phyloP scores from a whole-genome alignment of 2,329 filamentous ascomycete genomes.

The Furcasterigmium furcatum region DNA sequence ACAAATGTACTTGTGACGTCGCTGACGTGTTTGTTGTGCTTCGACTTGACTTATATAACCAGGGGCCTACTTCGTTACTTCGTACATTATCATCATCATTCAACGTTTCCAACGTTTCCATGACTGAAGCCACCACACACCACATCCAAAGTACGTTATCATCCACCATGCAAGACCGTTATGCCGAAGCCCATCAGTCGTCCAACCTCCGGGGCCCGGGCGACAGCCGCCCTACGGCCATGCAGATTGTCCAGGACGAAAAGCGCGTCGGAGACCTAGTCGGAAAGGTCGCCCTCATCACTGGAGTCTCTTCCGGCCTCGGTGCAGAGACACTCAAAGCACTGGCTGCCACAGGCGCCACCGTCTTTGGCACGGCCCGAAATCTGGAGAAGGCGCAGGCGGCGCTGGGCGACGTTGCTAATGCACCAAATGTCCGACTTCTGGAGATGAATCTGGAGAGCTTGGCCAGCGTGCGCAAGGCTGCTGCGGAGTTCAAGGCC shows the following conservation, averaged over 20 bases:
- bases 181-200: slow-evolving; percentile 7
- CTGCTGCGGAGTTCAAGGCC: slow-evolving; percentile 21
- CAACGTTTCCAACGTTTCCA: too few species aligned
- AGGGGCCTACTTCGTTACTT: not conserved
- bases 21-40: too few species aligned
- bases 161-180: not conserved
- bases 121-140: not conserved
- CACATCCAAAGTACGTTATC: not conserved
- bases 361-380: slow-evolving; percentile 2
- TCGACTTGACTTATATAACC: not conserved
- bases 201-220: slow-evolving; percentile 16
- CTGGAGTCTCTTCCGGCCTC: slow-evolving; percentile 39
- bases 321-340: slow-evolving; percentile 34
- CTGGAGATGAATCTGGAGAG: slow-evolving; percentile 33
- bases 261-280: slow-evolving; percentile 9
- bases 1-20: too few species aligned
- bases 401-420: not conserved
- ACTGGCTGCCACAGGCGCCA: slow-evolving; percentile 9
- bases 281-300: slow-evolving; percentile 16
- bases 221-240: slow-evolving; percentile 13
- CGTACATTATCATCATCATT: too few species aligned
- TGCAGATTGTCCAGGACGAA: slow-evolving; percentile 13
- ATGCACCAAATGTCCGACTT: slow-evolving; percentile 9
- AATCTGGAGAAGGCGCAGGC: not conserved
- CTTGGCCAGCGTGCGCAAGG: slow-evolving; percentile 27